phyloP scores from a whole-genome alignment of 108 stramenopile genomes.

The Skeletonema menzelii region DNA sequence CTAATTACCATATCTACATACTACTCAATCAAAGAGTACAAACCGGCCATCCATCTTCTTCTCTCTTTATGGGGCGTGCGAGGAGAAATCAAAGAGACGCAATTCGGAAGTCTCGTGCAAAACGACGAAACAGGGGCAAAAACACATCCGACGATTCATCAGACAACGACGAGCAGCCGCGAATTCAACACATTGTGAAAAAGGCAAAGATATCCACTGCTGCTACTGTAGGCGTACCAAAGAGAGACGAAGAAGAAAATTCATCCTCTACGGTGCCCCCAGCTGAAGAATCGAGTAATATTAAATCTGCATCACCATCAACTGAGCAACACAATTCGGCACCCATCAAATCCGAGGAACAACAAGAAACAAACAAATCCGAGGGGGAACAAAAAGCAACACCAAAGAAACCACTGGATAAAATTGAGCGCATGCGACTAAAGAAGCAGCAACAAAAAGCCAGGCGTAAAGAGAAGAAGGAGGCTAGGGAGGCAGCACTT shows the following conservation, averaged over 20 bases:
- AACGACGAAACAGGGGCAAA: constrained; percentile 11
- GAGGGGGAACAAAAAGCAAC: constrained; percentile 2
- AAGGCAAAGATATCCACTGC: not conserved
- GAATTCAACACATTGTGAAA: not conserved
- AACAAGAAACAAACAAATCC: not conserved
- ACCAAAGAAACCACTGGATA: constrained; percentile 1
- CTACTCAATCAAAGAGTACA: not conserved
- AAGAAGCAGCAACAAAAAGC: constrained; percentile 35
- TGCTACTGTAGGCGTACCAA: not conserved
- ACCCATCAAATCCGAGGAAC: not conserved
- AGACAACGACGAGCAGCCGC: not conserved
- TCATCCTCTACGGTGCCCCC: not conserved
- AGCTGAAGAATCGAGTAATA: not conserved
- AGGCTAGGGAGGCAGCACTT: constrained; percentile 7
- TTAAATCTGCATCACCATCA: not conserved
- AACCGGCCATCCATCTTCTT: not conserved
- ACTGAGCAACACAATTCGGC: not conserved
- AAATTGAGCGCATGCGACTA: constrained; percentile 32
- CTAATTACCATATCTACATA: no score
- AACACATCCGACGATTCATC: constrained; percentile 1
- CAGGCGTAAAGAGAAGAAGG: constrained; percentile 27
- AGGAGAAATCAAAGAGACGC: constrained; percentile 35
- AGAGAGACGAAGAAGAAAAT: not conserved
- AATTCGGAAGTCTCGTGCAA: constrained; percentile 25
- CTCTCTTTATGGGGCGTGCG: constrained; percentile 33